A percentile compares a stretch with the other conserved stretches of the same genome.
Conservation (phyloP, 2,329 filamentous ascomycete genomes). For the Penicillium sp. region DNA sequence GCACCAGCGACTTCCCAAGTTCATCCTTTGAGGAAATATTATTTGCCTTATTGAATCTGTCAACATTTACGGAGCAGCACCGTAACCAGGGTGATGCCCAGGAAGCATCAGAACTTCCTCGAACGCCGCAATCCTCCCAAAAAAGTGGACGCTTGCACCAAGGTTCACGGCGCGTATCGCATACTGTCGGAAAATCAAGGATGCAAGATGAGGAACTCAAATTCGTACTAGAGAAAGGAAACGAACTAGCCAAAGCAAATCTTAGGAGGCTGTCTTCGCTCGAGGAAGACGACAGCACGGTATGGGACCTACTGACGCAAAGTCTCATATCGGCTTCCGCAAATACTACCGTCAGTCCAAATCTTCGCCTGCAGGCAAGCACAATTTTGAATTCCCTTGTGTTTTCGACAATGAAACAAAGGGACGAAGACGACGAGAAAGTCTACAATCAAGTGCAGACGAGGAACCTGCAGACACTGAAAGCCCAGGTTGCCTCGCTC, state of each 20-base stretch:
- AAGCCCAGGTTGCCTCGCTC: conserved; percentile 59
- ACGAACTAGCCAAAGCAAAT: conserved; percentile 71
- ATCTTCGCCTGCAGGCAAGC: conserved; percentile 52
- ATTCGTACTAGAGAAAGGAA: conserved; percentile 67
- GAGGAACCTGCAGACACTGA: conserved; percentile 67
- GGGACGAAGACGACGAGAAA: conserved; percentile 39
- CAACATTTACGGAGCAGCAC: conserved; percentile 47
- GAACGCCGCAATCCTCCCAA: conserved; percentile 23
- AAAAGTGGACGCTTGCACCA: conserved; percentile 33
- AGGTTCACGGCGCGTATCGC: conserved; percentile 40
- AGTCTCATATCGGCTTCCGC: conserved; percentile 50
- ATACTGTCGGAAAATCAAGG: conserved; percentile 38
- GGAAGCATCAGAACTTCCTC: conserved; percentile 53
- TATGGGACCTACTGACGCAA: conserved; percentile 68
- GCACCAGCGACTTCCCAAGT: conserved; percentile 86
- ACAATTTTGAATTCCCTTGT: conserved; percentile 56
- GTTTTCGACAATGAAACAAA: conserved; percentile 42
- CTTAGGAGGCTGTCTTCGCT: conserved; percentile 69
- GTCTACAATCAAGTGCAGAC: conserved; percentile 63
- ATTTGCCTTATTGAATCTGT: conserved; percentile 68
- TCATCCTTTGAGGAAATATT: conserved; percentile 76
- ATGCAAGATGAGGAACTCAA: conserved; percentile 44
- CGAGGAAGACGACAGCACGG: conserved; percentile 60
- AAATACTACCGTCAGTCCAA: conserved; percentile 36
- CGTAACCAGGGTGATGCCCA: conserved; percentile 44